Conservation (phyloP, 371 early-diverging fungal genomes). For the Apophysomyces variabilis region DNA sequence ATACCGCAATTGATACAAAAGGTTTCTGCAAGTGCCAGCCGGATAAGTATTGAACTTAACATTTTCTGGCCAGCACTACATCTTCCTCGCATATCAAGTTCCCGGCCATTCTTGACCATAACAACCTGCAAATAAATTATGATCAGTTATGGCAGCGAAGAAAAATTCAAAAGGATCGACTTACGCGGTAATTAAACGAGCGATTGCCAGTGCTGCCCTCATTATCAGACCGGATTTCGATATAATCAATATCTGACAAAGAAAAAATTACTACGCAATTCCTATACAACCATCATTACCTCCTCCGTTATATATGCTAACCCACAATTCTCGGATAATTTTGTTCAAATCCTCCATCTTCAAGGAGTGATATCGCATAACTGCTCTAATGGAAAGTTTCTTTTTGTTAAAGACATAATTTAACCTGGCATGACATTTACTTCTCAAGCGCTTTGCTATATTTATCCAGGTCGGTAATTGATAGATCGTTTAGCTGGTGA, state of each 20-base stretch:
- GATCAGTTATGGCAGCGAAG: not conserved
- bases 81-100: constrained; percentile 98
- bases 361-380: constrained; percentile 92
- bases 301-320: constrained; percentile 95
- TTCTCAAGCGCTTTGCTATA: constrained; percentile 87
- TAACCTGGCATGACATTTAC: constrained; percentile 34
- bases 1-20: constrained; percentile 96
- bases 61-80: constrained; percentile 99
- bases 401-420: not conserved
- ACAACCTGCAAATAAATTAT: constrained; percentile 66
- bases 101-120: constrained; percentile 93
- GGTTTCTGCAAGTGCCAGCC: constrained; percentile 97
- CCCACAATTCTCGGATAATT: constrained; percentile 97
- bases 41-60: constrained; percentile 95
- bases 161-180: constrained; percentile 13
- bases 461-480: constrained; percentile 81
- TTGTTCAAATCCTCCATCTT: constrained; percentile 99
- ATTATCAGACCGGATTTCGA: constrained; percentile 91
- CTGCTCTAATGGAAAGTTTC: constrained; percentile 62
- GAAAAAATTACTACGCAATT: not conserved
- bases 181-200: constrained; percentile 91
- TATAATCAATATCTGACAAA: constrained; percentile 89
- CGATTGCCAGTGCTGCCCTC: constrained; percentile 70
- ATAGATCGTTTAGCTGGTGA: constrained; percentile 72
- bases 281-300: constrained; percentile 51